Evolutionary conservation across 495 filamentous ascomycete species (phyloP).

Genomic region (Letharia columbiana): DNA sequence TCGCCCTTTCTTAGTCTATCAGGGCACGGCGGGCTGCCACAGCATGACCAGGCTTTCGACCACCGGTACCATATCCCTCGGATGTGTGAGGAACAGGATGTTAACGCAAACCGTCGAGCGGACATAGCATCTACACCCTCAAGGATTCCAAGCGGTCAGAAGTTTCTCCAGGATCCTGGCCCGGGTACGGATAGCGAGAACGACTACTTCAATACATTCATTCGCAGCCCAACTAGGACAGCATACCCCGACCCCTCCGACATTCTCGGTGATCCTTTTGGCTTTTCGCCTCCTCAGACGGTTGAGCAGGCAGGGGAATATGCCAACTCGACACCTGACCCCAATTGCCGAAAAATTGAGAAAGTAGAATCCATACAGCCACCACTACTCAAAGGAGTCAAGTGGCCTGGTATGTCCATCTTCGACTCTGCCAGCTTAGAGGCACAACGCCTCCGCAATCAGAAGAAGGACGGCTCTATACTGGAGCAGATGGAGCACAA

Average conservation of each 20-base stretch:
- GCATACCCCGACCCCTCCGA: slow-evolving; percentile 22
- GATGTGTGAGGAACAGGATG: slow-evolving; percentile 25
- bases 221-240: slow-evolving; percentile 13
- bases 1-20: slow-evolving; percentile 1
- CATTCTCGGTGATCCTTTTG: neutral
- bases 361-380: slow-evolving; percentile 27
- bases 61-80: slow-evolving; percentile 31
- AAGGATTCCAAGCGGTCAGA: neutral
- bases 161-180: neutral
- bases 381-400: slow-evolving; percentile 60
- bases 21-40: neutral
- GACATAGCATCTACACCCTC: neutral
- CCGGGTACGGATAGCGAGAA: slow-evolving; percentile 3
- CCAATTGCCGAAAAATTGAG: slow-evolving; percentile 33
- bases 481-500: slow-evolving; percentile 61
- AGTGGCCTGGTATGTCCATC: slow-evolving; percentile 78
- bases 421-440: slow-evolving; percentile 77
- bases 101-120: neutral
- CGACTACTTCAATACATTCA: slow-evolving; percentile 14
- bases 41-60: slow-evolving; percentile 8
- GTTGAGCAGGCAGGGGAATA: neutral
- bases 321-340: slow-evolving; percentile 16
- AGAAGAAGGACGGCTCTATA: slow-evolving; percentile 69
- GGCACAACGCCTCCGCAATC: slow-evolving; percentile 73
- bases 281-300: neutral